These are phyloP conservation scores for Ambrosia hybrid DNA, from an alignment of 140 eudicot species.

Conservation along the genomic window DNA sequence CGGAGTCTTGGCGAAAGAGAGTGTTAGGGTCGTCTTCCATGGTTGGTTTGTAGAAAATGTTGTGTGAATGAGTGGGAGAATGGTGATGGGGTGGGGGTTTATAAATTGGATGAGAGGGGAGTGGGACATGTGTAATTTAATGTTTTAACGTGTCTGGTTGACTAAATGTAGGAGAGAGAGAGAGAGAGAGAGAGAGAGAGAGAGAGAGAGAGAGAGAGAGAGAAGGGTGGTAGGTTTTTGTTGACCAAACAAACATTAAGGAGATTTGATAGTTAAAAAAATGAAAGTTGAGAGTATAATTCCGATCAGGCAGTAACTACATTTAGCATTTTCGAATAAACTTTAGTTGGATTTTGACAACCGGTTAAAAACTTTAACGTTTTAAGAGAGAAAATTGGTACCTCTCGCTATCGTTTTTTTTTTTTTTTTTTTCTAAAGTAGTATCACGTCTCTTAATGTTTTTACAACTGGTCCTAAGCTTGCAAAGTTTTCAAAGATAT, in stretches of 20 bases:
- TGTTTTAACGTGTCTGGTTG: slow-evolving; percentile 42
- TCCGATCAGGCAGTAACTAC: background rate
- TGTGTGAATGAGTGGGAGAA: background rate
- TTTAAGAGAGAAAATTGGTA: no score
- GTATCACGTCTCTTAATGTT: no score
- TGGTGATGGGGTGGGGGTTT: slow-evolving; percentile 15
- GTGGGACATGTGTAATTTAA: slow-evolving; percentile 44
- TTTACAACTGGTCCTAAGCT: no score
- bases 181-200: no score
- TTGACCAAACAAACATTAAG: slow-evolving; percentile 15
- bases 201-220: slow-evolving; percentile 3
- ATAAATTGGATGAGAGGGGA: slow-evolving; percentile 16
- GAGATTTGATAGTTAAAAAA: slow-evolving; percentile 6
- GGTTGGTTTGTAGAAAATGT: no score
- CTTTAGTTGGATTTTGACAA: slow-evolving; percentile 20
- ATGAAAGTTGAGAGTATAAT: background rate
- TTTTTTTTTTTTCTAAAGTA: no score
- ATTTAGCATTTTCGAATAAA: background rate
- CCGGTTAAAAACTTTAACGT: background rate
- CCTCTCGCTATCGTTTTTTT: no score
- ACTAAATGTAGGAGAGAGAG: slow-evolving; percentile 14
- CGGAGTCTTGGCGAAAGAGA: slow-evolving; percentile 56
- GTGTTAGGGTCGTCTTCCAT: slow-evolving; percentile 35
- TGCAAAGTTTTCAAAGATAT: no score
- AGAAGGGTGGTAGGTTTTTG: slow-evolving; percentile 30